phyloP scores from a whole-genome alignment of 2,329 filamentous ascomycete species.

The Stagonosporopsis cucurbitacearum region DNA sequence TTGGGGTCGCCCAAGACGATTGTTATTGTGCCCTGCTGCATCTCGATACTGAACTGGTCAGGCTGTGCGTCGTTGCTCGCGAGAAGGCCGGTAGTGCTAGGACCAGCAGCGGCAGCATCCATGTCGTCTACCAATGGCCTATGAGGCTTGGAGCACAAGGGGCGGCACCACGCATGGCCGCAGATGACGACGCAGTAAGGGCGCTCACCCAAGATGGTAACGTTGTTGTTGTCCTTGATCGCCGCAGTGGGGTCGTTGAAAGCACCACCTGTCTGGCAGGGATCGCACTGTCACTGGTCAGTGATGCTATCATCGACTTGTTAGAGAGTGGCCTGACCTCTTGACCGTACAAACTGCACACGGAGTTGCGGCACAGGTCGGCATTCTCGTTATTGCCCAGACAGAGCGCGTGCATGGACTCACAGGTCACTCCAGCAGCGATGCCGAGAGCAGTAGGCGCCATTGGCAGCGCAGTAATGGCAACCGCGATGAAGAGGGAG shows the following conservation, averaged over 20 bases:
- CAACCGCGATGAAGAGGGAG: neutral
- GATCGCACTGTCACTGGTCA: neutral
- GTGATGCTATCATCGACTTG: neutral
- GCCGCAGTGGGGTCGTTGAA: neutral
- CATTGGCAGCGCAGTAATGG: neutral
- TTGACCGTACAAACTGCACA: neutral
- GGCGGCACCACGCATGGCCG: neutral
- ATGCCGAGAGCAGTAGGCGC: neutral
- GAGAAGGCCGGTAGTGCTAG: neutral
- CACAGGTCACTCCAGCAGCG: neutral
- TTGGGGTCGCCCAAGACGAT: neutral
- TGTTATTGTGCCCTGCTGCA: neutral
- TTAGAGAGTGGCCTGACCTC: neutral
- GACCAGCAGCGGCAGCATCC: neutral
- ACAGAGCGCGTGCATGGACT: neutral
- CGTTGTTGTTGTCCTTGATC: neutral
- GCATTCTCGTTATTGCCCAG: neutral
- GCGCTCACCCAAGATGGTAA: too few relatives aligned
- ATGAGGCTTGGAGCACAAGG: neutral
- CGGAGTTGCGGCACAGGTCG: neutral
- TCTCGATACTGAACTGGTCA: neutral
- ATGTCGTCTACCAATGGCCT: neutral
- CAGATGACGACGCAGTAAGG: constrained; percentile 8
- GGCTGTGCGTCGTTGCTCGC: neutral
- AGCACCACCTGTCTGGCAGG: neutral